Base-by-base conservation (phyloP, 1,139 yeast genomes). In the Yamadazyma mexicana region DNA sequence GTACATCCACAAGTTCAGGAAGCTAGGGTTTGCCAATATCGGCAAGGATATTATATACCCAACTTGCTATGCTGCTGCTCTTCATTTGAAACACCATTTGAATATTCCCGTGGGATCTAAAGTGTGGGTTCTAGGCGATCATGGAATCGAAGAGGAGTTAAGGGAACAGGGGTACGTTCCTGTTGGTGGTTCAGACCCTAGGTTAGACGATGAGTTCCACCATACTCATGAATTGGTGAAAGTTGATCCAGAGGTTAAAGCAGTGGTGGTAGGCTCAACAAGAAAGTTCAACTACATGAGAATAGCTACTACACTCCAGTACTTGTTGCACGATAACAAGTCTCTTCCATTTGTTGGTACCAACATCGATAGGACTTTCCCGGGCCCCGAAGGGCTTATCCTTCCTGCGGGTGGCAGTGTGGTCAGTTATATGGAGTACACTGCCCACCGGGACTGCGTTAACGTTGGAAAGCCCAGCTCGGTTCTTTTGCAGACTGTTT, bases 61-160 rank as follows among this genome's bases (percentile, higher is more conserved):
- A 3, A 66, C 75, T 1, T 61, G 71, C 43, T 68, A 66, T 44
- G 60, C 70, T 0, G 71, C 73, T 2, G 70, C 62, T 3, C 46
- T 53, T 11, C 53, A 54, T 18, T 46, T 66, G 23, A 51, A 50
- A 31, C 55, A 55, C 17, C 52, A 46, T 9, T 45, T 61, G 29
- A 52, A 57, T 4, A 50, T 69, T 6, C 61, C 62, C 6, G 24
- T 15, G 5, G 62, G 62, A 1, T 55, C 69, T 29, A 91, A 89
- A 58, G 80, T 89, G 11, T 83, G 95, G 83, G 87, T 89, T 1
- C 67, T 89, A 39, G 98, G 98, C 28, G 95, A 87, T 55, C 51
- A 65, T 12, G 98, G 98, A 7, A 79, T 91, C 38, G 83, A 78
- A 47, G 81, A 80, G 35, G 98, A 91, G 55, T 67, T 91, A 38